Conservation (phyloP, 2,329 filamentous ascomycete species). For the Onygena corvina region DNA sequence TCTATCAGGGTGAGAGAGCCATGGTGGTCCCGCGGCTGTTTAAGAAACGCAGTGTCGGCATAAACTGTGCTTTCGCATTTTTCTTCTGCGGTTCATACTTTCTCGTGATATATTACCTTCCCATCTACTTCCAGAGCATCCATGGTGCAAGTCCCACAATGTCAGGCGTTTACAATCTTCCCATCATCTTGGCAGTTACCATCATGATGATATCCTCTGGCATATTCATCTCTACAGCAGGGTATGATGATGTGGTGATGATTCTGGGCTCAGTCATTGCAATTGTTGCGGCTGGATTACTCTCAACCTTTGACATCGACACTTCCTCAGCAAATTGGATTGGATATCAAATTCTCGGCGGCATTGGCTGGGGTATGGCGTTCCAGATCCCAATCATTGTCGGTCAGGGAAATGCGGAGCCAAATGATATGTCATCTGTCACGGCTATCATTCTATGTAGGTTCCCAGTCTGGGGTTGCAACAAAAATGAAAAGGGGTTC, state of each 20-base stretch:
- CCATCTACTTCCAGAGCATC: constrained; percentile 25
- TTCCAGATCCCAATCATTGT: constrained; percentile 27
- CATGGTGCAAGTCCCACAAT: not conserved
- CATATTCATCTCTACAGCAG: not conserved
- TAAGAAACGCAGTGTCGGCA: constrained; percentile 32
- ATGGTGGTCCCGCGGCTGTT: constrained; percentile 36
- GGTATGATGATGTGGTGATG: constrained; percentile 21
- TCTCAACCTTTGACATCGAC: constrained; percentile 26
- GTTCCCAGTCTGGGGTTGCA: not conserved
- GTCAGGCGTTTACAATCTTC: constrained; percentile 1
- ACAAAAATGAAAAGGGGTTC: not conserved
- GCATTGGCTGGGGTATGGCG: constrained; percentile 27
- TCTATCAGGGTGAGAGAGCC: constrained; percentile 30
- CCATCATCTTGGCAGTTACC: constrained; percentile 21
- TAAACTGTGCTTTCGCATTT: constrained; percentile 31
- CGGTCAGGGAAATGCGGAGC: constrained; percentile 23
- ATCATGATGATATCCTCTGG: not conserved
- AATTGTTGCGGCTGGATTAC: constrained; percentile 25
- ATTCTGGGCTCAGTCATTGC: constrained; percentile 23
- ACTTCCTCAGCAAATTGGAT: constrained; percentile 28
- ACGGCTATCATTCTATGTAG: constrained; percentile 29
- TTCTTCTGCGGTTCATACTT: constrained; percentile 32
- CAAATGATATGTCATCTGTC: constrained; percentile 29
- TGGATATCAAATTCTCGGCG: constrained; percentile 29
- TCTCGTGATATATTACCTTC: constrained; percentile 39